phyloP scores from a whole-genome alignment of 2,329 filamentous ascomycete species.

The Aureobasidium sp. region DNA sequence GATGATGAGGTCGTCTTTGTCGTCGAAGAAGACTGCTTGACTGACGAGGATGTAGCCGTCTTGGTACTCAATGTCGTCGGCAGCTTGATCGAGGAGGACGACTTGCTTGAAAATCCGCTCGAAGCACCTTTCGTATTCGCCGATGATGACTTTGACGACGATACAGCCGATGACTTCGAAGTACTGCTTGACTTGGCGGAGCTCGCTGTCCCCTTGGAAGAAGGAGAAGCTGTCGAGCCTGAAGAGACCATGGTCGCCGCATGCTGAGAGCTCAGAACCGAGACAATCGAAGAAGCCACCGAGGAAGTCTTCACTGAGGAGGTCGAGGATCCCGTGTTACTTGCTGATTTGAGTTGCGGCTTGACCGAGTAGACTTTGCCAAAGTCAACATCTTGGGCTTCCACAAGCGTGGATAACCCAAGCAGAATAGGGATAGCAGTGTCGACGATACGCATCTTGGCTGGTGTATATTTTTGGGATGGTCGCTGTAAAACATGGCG shows the following conservation, averaged over 20 bases:
- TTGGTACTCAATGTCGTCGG: conserved; percentile 2
- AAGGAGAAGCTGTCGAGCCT: not conserved
- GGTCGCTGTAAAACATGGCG: not conserved
- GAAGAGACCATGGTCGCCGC: conserved; percentile 8
- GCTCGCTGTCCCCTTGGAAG: too few species aligned
- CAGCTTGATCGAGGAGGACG: not conserved
- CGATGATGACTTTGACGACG: too few species aligned
- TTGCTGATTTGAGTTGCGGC: conserved; percentile 4
- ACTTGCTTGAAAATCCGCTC: not conserved
- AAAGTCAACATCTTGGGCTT: conserved; percentile 9
- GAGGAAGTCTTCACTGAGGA: not conserved
- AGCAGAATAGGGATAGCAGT: conserved; percentile 1
- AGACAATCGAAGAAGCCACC: conserved; percentile 8
- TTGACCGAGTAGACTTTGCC: conserved; percentile 8
- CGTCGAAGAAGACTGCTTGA: not conserved
- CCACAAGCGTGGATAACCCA: conserved; percentile 1
- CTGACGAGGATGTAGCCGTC: not conserved
- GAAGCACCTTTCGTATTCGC: not conserved
- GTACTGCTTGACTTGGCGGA: not conserved
- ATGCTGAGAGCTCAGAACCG: conserved; percentile 6
- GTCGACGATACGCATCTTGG: conserved; percentile 6
- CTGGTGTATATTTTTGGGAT: too few species aligned
- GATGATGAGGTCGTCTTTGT: not conserved
- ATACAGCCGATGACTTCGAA: not conserved
- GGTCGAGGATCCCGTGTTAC: not conserved